Evolutionary conservation across 108 stramenopile species (phyloP).

Genomic region (Cyclotella distinguenda): DNA sequence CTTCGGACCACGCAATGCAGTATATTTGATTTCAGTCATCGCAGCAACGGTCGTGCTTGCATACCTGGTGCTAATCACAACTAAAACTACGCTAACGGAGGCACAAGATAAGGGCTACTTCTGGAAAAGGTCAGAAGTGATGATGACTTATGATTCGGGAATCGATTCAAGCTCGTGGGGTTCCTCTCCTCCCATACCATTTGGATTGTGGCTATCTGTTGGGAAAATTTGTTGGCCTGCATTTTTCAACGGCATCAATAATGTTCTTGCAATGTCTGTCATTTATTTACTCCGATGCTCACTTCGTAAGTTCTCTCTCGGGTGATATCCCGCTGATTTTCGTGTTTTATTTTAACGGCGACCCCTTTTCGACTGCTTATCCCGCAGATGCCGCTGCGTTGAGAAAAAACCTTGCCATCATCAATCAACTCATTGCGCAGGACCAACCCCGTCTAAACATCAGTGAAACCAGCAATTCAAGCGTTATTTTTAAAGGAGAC

Average conservation of each 20-base stretch:
- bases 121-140: conserved; percentile 59
- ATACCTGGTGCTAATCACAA: conserved; percentile 46
- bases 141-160: conserved; percentile 18
- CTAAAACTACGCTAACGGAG: conserved; percentile 47
- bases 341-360: no score
- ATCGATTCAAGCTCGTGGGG: conserved; percentile 33
- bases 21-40: conserved; percentile 51
- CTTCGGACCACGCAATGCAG: conserved; percentile 59
- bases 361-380: background rate
- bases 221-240: conserved; percentile 62
- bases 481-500: background rate
- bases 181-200: conserved; percentile 56
- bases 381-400: conserved; percentile 44
- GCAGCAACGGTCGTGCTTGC: conserved; percentile 42
- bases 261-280: conserved; percentile 62
- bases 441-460: conserved; percentile 3
- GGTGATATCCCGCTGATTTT: no score
- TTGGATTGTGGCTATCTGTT: conserved; percentile 42
- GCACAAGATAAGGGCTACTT: conserved; percentile 59
- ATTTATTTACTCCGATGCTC: conserved; percentile 74
- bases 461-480: background rate
- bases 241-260: conserved; percentile 47
- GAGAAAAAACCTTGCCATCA: conserved; percentile 54
- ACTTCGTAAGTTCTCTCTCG: conserved; percentile 25
- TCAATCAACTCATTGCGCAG: conserved; percentile 23